Evolutionary conservation across 768 basidiomycete species (phyloP).

Genomic region (Terana coerulea): DNA sequence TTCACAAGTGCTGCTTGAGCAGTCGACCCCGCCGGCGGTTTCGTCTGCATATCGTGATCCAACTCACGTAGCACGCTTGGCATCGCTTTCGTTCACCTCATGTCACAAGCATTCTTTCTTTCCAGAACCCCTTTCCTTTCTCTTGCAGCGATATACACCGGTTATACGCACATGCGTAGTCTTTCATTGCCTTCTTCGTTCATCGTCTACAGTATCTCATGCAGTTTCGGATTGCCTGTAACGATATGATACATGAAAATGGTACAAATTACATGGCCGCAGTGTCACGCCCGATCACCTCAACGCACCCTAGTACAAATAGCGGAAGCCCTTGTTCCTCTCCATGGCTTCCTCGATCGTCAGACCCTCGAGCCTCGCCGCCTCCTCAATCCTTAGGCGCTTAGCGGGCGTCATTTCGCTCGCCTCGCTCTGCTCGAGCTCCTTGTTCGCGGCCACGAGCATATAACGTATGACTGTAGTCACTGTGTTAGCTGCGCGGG

Average conservation of each 20-base stretch:
- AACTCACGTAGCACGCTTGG: no score
- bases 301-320: constrained; percentile 41
- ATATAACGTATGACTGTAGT: constrained; percentile 38
- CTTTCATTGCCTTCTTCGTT: no score
- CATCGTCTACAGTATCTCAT: no score
- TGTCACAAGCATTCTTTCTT: no score
- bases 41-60: no score
- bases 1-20: no score
- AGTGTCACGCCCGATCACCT: neutral
- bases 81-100: no score
- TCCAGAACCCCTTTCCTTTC: no score
- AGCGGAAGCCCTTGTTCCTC: constrained; percentile 54
- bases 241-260: neutral
- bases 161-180: no score
- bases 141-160: no score
- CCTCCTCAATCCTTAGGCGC: constrained; percentile 50
- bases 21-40: no score
- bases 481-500: neutral
- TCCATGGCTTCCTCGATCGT: constrained; percentile 57
- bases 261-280: neutral
- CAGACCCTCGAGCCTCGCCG: constrained; percentile 55
- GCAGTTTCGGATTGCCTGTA: no score
- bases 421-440: constrained; percentile 46
- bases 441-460: constrained; percentile 48
- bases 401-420: constrained; percentile 40